Conservation (phyloP, 2,329 filamentous ascomycete species). For the Epichloe scottii region DNA sequence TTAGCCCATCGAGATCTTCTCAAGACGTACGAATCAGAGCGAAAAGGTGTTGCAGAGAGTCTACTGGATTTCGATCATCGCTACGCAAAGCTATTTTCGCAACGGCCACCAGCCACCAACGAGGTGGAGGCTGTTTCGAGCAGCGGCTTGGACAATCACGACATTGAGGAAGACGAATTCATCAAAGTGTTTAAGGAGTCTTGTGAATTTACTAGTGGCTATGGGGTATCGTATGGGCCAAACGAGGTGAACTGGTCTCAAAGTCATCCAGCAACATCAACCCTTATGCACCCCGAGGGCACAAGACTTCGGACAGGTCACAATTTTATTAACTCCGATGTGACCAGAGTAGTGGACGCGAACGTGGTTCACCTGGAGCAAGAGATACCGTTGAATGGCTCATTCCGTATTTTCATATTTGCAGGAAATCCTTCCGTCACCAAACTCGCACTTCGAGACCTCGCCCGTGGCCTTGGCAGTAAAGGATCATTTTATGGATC, state of each 20-base stretch:
- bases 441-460: conserved; percentile 52
- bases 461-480: conserved; percentile 51
- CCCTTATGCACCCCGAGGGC: conserved; percentile 52
- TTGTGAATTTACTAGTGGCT: conserved; percentile 87
- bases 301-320: conserved; percentile 61
- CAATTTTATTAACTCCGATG: conserved; percentile 64
- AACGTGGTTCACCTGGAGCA: conserved; percentile 87
- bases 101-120: conserved; percentile 57
- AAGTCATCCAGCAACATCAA: conserved; percentile 57
- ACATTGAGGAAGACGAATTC: conserved; percentile 53
- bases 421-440: conserved; percentile 55
- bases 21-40: conserved; percentile 76
- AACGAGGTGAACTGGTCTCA: conserved; percentile 78
- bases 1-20: conserved; percentile 66
- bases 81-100: conserved; percentile 83
- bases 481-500: conserved; percentile 60
- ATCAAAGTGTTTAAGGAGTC: conserved; percentile 81
- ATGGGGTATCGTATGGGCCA: conserved; percentile 73
- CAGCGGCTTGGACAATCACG: conserved; percentile 14
- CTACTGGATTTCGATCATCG: conserved; percentile 77
- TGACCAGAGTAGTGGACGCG: conserved; percentile 77
- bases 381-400: conserved; percentile 76
- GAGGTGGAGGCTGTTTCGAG: conserved; percentile 57
- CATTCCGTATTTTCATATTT: conserved; percentile 78
- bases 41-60: conserved; percentile 72